Evolutionary conservation across 75 land plant genomes (phyloP).

Genomic region (Sequoia sempervirens): DNA sequence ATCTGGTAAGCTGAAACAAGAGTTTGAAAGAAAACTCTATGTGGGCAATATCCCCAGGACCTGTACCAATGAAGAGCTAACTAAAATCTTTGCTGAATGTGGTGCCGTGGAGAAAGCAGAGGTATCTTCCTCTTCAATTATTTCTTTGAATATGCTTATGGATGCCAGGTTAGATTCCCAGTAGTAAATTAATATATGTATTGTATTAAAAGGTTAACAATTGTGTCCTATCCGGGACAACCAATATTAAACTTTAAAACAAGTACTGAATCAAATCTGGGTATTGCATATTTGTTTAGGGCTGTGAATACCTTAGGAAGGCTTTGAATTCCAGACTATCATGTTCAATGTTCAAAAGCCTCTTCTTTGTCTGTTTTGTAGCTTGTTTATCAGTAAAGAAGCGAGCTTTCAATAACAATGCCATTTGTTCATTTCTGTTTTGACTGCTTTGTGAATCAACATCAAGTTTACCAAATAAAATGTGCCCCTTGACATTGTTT

Average conservation of each 20-base stretch:
- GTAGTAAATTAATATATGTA: neutral
- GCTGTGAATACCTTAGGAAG: neutral
- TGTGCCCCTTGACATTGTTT: neutral
- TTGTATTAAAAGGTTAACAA: neutral
- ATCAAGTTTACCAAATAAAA: neutral
- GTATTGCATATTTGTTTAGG: neutral
- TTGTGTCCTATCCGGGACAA: neutral
- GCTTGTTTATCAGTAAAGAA: too few relatives aligned
- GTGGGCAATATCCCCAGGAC: slow-evolving; percentile 84
- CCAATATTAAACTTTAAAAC: neutral
- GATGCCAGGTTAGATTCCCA: neutral
- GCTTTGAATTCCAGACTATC: neutral
- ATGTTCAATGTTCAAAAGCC: neutral
- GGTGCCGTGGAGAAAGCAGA: slow-evolving; percentile 84
- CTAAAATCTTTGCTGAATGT: slow-evolving; percentile 43
- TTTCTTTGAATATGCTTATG: neutral
- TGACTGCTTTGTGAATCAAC: neutral
- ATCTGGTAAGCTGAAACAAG: neutral
- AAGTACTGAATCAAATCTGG: neutral
- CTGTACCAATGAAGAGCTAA: slow-evolving; percentile 52
- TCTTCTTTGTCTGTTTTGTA: neutral
- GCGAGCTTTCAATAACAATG: neutral
- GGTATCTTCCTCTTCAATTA: slow-evolving; percentile 25
- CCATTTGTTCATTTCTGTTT: neutral
- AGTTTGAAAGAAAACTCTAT: slow-evolving; percentile 46